Evolutionary conservation across 225 moss, liverwort and hornwort genomes (phyloP), one percentile per base, ranked within the genome.

Genomic region (Antitrichia curtipendula): DNA sequence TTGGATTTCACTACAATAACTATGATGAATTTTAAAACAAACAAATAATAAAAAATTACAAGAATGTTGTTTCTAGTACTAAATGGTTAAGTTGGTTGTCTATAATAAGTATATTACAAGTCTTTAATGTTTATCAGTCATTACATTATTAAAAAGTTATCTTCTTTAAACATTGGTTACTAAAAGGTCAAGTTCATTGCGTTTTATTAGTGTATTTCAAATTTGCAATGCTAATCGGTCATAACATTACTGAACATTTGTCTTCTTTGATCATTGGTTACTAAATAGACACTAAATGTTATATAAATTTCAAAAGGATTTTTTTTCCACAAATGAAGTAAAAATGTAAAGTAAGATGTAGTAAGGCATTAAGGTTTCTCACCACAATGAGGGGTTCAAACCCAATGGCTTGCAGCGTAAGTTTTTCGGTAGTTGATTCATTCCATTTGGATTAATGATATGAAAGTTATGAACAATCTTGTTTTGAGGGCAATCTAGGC

Each of bases 111-210:
- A 45, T 17, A 1, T 16, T 10, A 16, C 16, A 45, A 43, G 16
- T 17, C 2, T 0, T 72, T 9, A 72, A 45, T 28, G 45, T 9
- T 72, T 1, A 10, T 45, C 0, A 0, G 0, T 45, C n/a, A 25
- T 16, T 71, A 27, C 5, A 25, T 70, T 41, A 40, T 7, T 21
- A 43, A 71, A 41, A 15, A 9, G 27, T 41, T 41, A 41, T 70
- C 3, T 0, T 38, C 40, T 70, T 27, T 16, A 3, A 16, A 28
- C 16, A 71, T 3, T 71, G 16, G 16, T 43, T 28, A 41, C 5
- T 8, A 9, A 27, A 5, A 43, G 27, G 43, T 16, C 36, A 71
- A 41, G 43, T 43, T 73, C 10, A 41, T 47, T 20, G 12, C 7
- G 1, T 49, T 6, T 31, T 18, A 31, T 71, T 31, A 19, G 7